A percentile compares a stretch with the other conserved stretches of the same genome.
These are phyloP conservation scores for Phoenix roebelenii DNA, from an alignment of 176 grass and related monocot genomes.

Conservation along the genomic window DNA sequence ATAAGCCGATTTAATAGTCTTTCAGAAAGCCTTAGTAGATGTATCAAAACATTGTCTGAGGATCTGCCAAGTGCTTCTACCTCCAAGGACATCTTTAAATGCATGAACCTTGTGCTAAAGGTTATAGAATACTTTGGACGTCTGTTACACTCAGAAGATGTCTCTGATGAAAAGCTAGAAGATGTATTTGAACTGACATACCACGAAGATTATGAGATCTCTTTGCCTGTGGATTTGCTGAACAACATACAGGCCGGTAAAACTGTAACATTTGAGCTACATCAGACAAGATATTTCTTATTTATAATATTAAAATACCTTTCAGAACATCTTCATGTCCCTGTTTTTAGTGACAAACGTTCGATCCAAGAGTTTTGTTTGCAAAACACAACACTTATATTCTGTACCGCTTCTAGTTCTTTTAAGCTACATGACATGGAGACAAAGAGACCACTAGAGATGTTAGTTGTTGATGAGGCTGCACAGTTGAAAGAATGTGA, in stretches of 20 bases:
- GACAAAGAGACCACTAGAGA: conserved; percentile 38
- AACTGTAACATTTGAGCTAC: no score
- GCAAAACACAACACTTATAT: conserved; percentile 54
- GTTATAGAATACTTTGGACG: conserved; percentile 38
- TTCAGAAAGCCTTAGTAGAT: conserved; percentile 24
- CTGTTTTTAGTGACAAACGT: conserved; percentile 31
- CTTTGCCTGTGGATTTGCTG: background rate
- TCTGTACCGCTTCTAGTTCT: conserved; percentile 62
- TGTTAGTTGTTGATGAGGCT: conserved; percentile 80
- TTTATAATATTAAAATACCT: no score
- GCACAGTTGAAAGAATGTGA: conserved; percentile 83
- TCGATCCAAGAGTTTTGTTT: conserved; percentile 58
- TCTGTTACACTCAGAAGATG: conserved; percentile 18
- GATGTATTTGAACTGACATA: conserved; percentile 25
- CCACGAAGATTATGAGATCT: conserved; percentile 16
- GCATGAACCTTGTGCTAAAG: conserved; percentile 30
- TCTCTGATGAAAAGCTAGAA: conserved; percentile 39
- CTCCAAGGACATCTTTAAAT: conserved; percentile 32
- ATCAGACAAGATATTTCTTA: no score
- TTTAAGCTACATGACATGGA: conserved; percentile 38
- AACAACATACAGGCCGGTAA: no score
- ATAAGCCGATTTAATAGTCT: background rate
- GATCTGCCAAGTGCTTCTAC: conserved; percentile 45
- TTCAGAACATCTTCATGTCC: conserved; percentile 13
- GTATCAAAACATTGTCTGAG: conserved; percentile 32